Conservation (phyloP, 306 rosid genomes). For the Vigna trinervia region DNA sequence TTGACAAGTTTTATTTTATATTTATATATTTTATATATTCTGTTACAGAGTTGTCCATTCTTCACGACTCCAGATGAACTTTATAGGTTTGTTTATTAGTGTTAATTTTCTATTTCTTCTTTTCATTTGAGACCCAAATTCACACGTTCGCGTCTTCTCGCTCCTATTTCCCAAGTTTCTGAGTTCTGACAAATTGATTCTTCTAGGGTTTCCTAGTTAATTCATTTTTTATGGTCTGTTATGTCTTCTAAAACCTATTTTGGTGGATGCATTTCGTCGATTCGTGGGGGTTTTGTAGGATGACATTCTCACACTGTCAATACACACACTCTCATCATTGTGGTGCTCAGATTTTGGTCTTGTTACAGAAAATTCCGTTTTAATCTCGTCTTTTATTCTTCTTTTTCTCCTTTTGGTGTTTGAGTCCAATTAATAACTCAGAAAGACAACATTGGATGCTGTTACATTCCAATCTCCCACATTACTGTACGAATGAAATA, state of each 20-base stretch:
- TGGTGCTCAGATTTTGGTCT: conserved; percentile 20
- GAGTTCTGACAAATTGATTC: conserved; percentile 53
- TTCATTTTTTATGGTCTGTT: conserved; percentile 6
- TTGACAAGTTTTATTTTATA: conserved; percentile 6
- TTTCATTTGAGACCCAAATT: conserved; percentile 26
- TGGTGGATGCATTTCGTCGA: neutral
- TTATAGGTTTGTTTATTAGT: neutral
- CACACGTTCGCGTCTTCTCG: conserved; percentile 39
- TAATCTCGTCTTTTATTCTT: neutral
- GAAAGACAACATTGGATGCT: conserved; percentile 51
- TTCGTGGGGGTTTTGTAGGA: conserved; percentile 41
- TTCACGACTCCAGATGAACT: conserved; percentile 30
- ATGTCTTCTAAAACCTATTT: conserved; percentile 13
- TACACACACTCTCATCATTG: conserved; percentile 45
- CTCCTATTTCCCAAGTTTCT: conserved; percentile 42
- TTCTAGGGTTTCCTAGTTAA: conserved; percentile 54
- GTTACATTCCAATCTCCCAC: conserved; percentile 41
- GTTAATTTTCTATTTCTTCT: neutral
- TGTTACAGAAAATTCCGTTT: conserved; percentile 28
- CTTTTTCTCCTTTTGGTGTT: neutral
- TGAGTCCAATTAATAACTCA: neutral
- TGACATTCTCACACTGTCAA: conserved; percentile 32
- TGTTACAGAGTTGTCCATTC: conserved; percentile 8
- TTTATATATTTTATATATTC: neutral
- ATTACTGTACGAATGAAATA: neutral